phyloP scores from a whole-genome alignment of 139 green algal species.

The Edaphochlamys debaryana region DNA sequence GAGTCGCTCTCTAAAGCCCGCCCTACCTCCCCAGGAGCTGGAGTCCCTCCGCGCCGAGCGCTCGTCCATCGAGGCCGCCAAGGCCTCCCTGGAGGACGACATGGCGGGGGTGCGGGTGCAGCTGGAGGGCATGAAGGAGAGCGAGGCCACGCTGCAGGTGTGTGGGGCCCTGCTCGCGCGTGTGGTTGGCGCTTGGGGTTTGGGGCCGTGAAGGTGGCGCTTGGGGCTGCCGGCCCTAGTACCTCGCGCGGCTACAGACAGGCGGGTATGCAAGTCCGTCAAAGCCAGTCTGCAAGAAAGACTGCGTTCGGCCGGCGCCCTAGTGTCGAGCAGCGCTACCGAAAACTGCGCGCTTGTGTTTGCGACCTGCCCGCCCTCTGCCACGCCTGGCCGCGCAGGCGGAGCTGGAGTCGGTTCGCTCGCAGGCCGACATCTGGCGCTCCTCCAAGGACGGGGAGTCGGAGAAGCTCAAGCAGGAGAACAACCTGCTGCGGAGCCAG shows the following conservation, averaged over 20 bases:
- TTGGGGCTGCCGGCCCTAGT: too few relatives aligned
- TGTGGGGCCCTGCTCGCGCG: too few relatives aligned
- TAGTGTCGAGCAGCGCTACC: too few relatives aligned
- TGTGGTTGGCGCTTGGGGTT: too few relatives aligned
- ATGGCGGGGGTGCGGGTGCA: conserved; percentile 11
- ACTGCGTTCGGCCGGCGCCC: too few relatives aligned
- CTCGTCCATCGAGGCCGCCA: neutral
- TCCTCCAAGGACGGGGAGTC: conserved; percentile 36
- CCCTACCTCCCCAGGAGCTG: conserved; percentile 31
- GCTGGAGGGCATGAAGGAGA: conserved; percentile 43
- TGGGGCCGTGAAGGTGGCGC: too few relatives aligned
- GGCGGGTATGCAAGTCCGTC: too few relatives aligned
- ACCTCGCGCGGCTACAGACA: too few relatives aligned
- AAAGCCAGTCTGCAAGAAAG: too few relatives aligned
- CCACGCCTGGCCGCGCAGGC: neutral
- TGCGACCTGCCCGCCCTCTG: too few relatives aligned
- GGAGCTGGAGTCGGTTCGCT: conserved; percentile 43
- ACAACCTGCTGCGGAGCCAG: conserved; percentile 49
- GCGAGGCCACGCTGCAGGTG: conserved; percentile 42
- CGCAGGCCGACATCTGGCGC: conserved; percentile 59
- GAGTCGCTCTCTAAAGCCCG: too few relatives aligned
- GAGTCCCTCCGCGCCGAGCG: conserved; percentile 8
- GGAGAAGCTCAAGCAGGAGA: conserved; percentile 62
- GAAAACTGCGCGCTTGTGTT: too few relatives aligned
- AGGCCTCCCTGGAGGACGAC: conserved; percentile 42